A percentile compares a stretch with the other conserved stretches of the same genome.
phyloP scores from a whole-genome alignment of 2,329 filamentous ascomycete genomes.

The Aspergillus melleus region DNA sequence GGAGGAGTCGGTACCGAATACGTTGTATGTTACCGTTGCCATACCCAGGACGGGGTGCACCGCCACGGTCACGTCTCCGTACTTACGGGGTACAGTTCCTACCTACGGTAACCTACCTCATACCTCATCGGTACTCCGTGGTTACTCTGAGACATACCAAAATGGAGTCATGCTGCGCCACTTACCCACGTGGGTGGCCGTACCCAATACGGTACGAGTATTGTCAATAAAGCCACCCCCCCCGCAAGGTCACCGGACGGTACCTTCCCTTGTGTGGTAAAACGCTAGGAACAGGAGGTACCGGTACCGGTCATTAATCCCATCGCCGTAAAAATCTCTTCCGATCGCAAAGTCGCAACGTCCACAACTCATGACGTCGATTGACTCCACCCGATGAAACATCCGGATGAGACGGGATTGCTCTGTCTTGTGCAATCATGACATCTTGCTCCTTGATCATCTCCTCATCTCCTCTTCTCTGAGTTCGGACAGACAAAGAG shows the following conservation, averaged over 20 bases:
- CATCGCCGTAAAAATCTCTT: background rate
- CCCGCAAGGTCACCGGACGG: background rate
- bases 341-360: background rate
- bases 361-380: background rate
- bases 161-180: conserved; percentile 6
- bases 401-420: background rate
- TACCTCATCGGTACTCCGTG: too few relatives aligned
- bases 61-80: background rate
- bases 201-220: background rate
- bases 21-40: background rate
- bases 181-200: conserved; percentile 2
- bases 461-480: too few relatives aligned
- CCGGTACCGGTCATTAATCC: background rate
- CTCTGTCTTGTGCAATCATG: background rate
- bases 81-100: too few relatives aligned
- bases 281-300: background rate
- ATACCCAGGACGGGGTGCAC: too few relatives aligned
- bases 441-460: background rate
- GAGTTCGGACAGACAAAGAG: too few relatives aligned
- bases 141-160: background rate
- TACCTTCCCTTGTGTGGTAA: background rate
- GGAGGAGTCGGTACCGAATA: background rate
- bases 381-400: background rate
- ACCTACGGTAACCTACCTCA: too few relatives aligned
- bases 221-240: too few relatives aligned